Base-by-base conservation (phyloP, 1,284 basidiomycete species). In the Malassezia nana region DNA sequence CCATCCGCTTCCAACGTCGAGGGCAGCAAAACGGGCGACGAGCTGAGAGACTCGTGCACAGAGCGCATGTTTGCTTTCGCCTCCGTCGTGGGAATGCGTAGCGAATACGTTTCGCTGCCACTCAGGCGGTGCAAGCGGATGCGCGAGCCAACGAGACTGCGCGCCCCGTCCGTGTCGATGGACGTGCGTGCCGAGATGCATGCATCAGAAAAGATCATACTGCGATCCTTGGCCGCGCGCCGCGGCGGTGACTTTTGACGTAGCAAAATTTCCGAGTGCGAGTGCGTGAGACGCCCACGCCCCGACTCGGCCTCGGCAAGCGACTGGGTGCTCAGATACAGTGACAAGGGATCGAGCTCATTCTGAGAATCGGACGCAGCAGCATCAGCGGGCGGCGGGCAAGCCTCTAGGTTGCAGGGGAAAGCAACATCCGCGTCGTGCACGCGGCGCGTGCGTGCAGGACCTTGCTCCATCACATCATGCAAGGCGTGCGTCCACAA, bases 201-300 rank as follows among this genome's bases (percentile, higher is more conserved):
- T 20, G 60, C 51, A 35, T 72, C 67, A 12, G 69, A 68, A 39
- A 72, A 63, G 24, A 72, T 42, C 69, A 72, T 73, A 15, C 63
- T 62, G 8, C 66, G 64, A 45, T 73, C 67, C 20, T 65, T 60
- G 24, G 61, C 59, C 16, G 62, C 59, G 22, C 68, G 62, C 29
- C 63, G 63, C 38, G 65, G 65, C 35, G 64, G 42, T 13, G 68
- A 64, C 4, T 65, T 63, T 46, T 69, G 65, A 18, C 66, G 59
- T 40, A 69, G 53, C 41, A 62, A 41, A 45, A 67, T 62, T 51
- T 69, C 64, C 33, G 59, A 24, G 18, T 16, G 39, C n/a, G 9
- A 42, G 12, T 4, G 22, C 18, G 30, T 4, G 10, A 26, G 12
- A 4, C 26, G 24, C n/a, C 38, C 44, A 16, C 41, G 28, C 22